These are phyloP conservation scores for Gastrolobium villosum DNA, from an alignment of 306 rosid genomes.

Conservation along the genomic window DNA sequence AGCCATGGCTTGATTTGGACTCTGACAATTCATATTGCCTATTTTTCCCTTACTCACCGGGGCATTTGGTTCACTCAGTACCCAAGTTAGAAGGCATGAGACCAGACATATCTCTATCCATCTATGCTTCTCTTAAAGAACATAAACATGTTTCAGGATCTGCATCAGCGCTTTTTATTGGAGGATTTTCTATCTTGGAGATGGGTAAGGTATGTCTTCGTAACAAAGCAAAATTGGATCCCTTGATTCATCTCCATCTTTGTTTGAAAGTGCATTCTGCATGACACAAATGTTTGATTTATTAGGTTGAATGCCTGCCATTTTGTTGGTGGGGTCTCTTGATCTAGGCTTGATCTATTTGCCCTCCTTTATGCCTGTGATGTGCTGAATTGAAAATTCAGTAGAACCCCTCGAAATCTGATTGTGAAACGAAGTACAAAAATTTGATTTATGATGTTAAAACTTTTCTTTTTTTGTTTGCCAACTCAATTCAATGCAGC, in stretches of 20 bases:
- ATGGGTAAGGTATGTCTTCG: slow-evolving; percentile 67
- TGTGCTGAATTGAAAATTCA: slow-evolving; percentile 37
- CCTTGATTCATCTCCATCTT: neutral
- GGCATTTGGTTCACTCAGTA: slow-evolving; percentile 78
- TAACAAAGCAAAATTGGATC: slow-evolving; percentile 28
- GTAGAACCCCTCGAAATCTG: slow-evolving; percentile 13
- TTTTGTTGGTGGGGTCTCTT: slow-evolving; percentile 30
- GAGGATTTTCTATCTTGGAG: slow-evolving; percentile 87
- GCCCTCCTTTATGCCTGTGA: slow-evolving; percentile 32
- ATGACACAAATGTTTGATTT: slow-evolving; percentile 32
- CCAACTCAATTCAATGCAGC: slow-evolving; percentile 58
- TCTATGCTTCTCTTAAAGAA: slow-evolving; percentile 74
- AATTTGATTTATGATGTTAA: slow-evolving; percentile 32
- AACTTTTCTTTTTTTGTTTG: slow-evolving; percentile 7
- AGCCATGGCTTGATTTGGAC: slow-evolving; percentile 89
- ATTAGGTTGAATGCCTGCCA: slow-evolving; percentile 23
- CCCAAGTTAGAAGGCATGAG: slow-evolving; percentile 79
- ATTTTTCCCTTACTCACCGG: slow-evolving; percentile 92
- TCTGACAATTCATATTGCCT: slow-evolving; percentile 79
- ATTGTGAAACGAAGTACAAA: slow-evolving; percentile 24
- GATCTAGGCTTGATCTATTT: slow-evolving; percentile 33
- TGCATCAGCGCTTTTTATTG: slow-evolving; percentile 84
- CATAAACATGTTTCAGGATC: slow-evolving; percentile 72
- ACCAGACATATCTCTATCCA: slow-evolving; percentile 70
- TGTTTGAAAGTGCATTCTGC: slow-evolving; percentile 25